Evolutionary conservation across 805 yeast species (phyloP).

Genomic region (Dipodascopsis uninucleata): DNA sequence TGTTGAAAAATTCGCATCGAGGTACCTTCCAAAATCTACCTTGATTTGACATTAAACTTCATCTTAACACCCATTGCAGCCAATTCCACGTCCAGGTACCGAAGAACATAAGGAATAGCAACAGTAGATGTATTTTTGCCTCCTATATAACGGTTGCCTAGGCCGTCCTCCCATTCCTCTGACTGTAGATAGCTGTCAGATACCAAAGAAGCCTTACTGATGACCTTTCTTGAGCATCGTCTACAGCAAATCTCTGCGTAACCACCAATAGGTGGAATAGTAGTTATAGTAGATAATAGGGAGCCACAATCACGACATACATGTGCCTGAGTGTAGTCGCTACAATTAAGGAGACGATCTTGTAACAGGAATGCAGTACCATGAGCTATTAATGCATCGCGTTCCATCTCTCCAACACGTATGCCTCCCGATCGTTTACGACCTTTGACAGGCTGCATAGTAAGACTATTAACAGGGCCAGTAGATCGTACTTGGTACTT

Average conservation of each 20-base stretch:
- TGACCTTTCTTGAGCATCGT: constrained; percentile 76
- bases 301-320: constrained; percentile 94
- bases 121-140: constrained; percentile 93
- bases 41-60: constrained; percentile 76
- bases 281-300: constrained; percentile 77
- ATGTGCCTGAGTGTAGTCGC: constrained; percentile 89
- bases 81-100: constrained; percentile 89
- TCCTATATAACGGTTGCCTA: constrained; percentile 84
- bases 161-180: constrained; percentile 96
- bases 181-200: constrained; percentile 55
- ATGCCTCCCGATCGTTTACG: constrained; percentile 99
- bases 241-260: constrained; percentile 76
- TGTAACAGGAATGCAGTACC: constrained; percentile 94
- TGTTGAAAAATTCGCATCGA: too few species aligned
- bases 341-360: constrained; percentile 90
- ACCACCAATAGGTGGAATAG: constrained; percentile 88
- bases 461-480: constrained; percentile 93
- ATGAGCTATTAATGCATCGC: constrained; percentile 98
- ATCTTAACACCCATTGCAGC: constrained; percentile 97
- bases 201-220: constrained; percentile 37
- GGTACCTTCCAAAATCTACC: too few species aligned
- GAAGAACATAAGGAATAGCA: constrained; percentile 93
- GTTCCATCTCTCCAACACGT: constrained; percentile 99
- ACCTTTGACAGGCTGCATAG: constrained; percentile 99
- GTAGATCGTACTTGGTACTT: constrained; percentile 99